Evolutionary conservation across 306 rosid genomes (phyloP).

Genomic region (Trifolium pratense): DNA sequence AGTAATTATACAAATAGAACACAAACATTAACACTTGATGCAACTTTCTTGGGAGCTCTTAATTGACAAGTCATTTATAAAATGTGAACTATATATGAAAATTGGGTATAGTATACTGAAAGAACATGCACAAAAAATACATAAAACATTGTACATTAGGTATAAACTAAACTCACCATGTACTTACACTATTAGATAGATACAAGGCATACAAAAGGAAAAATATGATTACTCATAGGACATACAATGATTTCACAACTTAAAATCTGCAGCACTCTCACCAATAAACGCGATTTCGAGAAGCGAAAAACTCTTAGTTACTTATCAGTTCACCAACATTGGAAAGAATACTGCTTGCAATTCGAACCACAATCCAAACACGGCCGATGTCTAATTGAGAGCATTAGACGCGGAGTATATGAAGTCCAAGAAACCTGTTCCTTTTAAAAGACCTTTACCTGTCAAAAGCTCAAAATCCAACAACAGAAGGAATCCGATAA

Average conservation of each 20-base stretch:
- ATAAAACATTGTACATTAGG: constrained; percentile 30
- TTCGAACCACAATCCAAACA: not conserved
- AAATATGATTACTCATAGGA: constrained; percentile 3
- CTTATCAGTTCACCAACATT: not conserved
- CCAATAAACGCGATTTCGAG: not conserved
- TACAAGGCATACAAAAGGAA: constrained; percentile 31
- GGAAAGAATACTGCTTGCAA: not conserved
- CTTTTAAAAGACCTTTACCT: constrained; percentile 90
- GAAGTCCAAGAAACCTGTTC: constrained; percentile 97
- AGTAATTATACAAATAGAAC: too few species aligned
- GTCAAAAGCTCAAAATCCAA: constrained; percentile 95
- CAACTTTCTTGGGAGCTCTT: constrained; percentile 10
- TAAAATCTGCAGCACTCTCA: not conserved
- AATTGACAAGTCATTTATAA: constrained; percentile 8
- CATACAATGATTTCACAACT: not conserved
- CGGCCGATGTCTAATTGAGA: constrained; percentile 50
- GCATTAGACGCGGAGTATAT: constrained; percentile 70
- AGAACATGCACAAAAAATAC: constrained; percentile 1
- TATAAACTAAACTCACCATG: constrained; percentile 38
- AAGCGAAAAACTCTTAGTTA: constrained; percentile 4
- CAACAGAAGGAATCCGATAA: constrained; percentile 79
- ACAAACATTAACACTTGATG: not conserved
- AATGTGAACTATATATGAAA: constrained; percentile 7
- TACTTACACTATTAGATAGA: constrained; percentile 33
- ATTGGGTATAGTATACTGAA: constrained; percentile 26